phyloP scores from a whole-genome alignment of 2,329 filamentous ascomycete genomes.

The Nemania sp. region DNA sequence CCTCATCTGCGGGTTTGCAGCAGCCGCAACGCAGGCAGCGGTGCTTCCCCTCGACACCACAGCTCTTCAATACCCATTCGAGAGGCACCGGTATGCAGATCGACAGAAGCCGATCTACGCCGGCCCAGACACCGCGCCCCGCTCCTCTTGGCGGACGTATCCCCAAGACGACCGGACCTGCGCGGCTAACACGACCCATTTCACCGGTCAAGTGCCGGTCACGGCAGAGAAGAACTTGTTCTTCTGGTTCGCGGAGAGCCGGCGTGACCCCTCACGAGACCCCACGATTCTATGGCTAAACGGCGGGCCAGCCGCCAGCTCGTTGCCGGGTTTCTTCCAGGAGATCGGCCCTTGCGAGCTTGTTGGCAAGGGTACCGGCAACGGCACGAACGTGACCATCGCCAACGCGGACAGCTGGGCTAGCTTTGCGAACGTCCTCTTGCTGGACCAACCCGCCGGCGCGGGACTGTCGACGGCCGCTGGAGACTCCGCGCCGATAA shows the following conservation, averaged over 20 bases:
- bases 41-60: background rate
- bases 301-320: constrained; percentile 19
- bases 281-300: constrained; percentile 19
- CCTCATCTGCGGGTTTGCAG: background rate
- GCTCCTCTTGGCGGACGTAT: constrained; percentile 1
- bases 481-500: constrained; percentile 2
- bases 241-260: constrained; percentile 20
- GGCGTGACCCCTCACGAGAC: background rate
- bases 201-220: constrained; percentile 18
- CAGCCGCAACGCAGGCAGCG: background rate
- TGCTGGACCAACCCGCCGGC: constrained; percentile 19
- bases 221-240: constrained; percentile 11
- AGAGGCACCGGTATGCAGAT: background rate
- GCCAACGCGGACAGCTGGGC: constrained; percentile 16
- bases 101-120: background rate
- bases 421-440: constrained; percentile 17
- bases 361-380: background rate
- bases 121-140: background rate
- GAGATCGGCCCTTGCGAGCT: constrained; percentile 16
- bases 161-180: constrained; percentile 20
- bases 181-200: constrained; percentile 14
- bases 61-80: background rate
- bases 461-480: constrained; percentile 7
- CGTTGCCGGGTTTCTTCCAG: constrained; percentile 16
- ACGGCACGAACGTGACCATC: background rate